A percentile compares a stretch with the other conserved stretches of the same genome.
These are phyloP conservation scores for Rhizoclosmatium sp. DNA, from an alignment of 192 early-diverging fungal genomes.

Conservation along the genomic window DNA sequence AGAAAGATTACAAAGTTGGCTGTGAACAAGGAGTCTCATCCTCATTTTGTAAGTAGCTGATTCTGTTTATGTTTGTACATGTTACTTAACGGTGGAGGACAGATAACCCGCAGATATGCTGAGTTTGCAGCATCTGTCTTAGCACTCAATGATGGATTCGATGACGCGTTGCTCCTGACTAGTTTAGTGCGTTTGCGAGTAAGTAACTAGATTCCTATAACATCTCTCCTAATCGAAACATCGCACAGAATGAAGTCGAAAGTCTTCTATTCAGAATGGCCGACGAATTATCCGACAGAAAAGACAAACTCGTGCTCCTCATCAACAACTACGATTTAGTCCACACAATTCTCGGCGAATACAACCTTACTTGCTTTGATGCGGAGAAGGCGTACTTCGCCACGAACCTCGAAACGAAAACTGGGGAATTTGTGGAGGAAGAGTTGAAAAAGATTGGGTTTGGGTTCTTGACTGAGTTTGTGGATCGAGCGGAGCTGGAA, in stretches of 20 bases:
- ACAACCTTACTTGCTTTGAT: conserved; percentile 54
- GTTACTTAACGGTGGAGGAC: neutral
- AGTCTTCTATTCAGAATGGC: conserved; percentile 77
- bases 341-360: conserved; percentile 74
- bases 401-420: conserved; percentile 66
- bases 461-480: conserved; percentile 82
- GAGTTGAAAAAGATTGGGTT: conserved; percentile 80
- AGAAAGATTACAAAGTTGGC: conserved; percentile 77
- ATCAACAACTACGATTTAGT: conserved; percentile 97
- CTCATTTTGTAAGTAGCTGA: conserved; percentile 74
- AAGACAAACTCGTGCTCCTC: conserved; percentile 78
- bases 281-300: conserved; percentile 72
- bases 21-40: conserved; percentile 73
- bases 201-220: conserved; percentile 1
- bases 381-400: conserved; percentile 65
- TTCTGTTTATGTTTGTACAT: conserved; percentile 8
- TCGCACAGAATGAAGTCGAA: conserved; percentile 79
- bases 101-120: conserved; percentile 89
- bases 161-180: conserved; percentile 81
- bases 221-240: neutral
- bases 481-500: conserved; percentile 72
- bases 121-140: conserved; percentile 94
- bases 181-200: conserved; percentile 59
- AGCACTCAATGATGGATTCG: conserved; percentile 85
- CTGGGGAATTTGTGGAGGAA: conserved; percentile 86